Conservation (phyloP, 129 eudicot species). For the Tagetes erecta region DNA sequence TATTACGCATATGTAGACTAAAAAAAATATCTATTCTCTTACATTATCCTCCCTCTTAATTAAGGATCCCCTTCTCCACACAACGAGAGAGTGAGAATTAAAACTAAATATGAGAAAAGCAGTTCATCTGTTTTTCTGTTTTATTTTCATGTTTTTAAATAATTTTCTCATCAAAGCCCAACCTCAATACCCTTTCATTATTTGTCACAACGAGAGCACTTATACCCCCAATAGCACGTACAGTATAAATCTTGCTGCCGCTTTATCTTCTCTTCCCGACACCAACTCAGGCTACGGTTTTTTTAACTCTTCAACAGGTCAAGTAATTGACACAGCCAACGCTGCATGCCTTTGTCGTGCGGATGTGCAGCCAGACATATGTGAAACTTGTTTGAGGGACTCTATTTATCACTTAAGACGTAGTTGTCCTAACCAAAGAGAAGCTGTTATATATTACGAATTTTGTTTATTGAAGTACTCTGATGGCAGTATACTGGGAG, state of each 20-base stretch:
- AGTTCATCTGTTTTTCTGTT: neutral
- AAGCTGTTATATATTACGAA: neutral
- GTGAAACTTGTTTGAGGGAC: neutral
- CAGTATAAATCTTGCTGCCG: neutral
- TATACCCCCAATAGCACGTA: neutral
- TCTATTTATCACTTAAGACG: neutral
- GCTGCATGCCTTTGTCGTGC: constrained; percentile 5
- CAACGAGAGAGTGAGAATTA: too few species aligned
- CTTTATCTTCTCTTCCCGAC: neutral
- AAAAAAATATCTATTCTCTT: too few species aligned
- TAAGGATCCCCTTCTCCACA: too few species aligned
- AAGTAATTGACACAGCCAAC: neutral
- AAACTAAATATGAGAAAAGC: too few species aligned
- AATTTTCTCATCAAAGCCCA: constrained; percentile 9
- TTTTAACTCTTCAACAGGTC: neutral
- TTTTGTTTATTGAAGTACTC: constrained; percentile 4
- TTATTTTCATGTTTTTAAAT: neutral
- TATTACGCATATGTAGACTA: too few species aligned
- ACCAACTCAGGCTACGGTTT: neutral
- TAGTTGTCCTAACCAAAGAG: neutral
- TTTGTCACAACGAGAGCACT: neutral
- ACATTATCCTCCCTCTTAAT: too few species aligned
- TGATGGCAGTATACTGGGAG: neutral
- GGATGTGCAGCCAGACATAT: neutral
- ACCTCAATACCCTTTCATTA: neutral